Evolutionary conservation across 495 filamentous ascomycete genomes (phyloP).

Genomic region (Rostrohypoxylon terebratum): DNA sequence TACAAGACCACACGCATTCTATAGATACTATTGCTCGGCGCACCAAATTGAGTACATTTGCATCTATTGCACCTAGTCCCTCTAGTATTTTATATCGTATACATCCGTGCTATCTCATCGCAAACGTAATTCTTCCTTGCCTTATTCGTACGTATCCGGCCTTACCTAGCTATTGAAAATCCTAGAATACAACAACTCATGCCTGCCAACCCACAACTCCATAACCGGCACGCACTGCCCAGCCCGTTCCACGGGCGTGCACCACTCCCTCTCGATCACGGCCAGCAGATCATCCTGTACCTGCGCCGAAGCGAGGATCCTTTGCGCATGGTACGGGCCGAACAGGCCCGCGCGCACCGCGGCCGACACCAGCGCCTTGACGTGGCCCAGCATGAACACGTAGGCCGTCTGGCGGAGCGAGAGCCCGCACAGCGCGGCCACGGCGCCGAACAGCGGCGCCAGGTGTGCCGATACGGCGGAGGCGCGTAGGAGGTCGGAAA

Average conservation of each 20-base stretch:
- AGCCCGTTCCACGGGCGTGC: constrained; percentile 73
- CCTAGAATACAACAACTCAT: constrained; percentile 94
- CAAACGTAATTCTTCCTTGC: background rate
- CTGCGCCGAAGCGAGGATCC: constrained; percentile 74
- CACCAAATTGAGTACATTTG: constrained; percentile 21
- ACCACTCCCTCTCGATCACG: constrained; percentile 71
- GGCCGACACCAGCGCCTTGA: constrained; percentile 87
- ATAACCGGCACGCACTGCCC: constrained; percentile 88
- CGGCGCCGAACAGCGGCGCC: constrained; percentile 81
- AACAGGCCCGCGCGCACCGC: constrained; percentile 89
- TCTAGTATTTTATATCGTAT: too few species aligned
- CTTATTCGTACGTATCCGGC: background rate
- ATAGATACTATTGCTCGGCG: constrained; percentile 39
- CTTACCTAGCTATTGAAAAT: constrained; percentile 81
- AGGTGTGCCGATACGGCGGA: constrained; percentile 71
- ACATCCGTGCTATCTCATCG: background rate
- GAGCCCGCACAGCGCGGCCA: constrained; percentile 73
- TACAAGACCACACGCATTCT: constrained; percentile 6
- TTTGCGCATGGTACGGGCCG: constrained; percentile 93
- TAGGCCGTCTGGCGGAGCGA: constrained; percentile 76
- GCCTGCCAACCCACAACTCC: constrained; percentile 94
- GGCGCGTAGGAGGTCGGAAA: constrained; percentile 50
- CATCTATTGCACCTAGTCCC: background rate
- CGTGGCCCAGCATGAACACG: constrained; percentile 87
- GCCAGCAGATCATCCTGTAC: constrained; percentile 71